Evolutionary conservation across 768 basidiomycete genomes (phyloP).

Genomic region (Clavulina sp.): DNA sequence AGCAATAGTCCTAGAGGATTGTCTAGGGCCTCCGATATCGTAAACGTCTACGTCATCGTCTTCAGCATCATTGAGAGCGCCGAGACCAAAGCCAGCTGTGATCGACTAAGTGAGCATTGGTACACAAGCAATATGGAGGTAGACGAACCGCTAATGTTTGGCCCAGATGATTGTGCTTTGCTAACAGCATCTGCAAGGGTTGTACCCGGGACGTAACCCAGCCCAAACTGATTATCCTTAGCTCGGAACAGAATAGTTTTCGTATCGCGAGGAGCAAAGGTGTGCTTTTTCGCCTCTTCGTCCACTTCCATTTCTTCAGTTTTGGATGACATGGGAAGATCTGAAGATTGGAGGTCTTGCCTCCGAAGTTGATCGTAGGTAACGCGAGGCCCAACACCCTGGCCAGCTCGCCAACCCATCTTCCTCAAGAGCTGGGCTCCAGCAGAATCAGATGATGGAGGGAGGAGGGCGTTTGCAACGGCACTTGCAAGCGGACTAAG

Average conservation of each 20-base stretch:
- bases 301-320: constrained; percentile 31
- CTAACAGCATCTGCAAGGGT: constrained; percentile 16
- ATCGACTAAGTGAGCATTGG: neutral
- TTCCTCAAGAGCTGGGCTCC: constrained; percentile 79
- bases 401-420: constrained; percentile 90
- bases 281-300: constrained; percentile 73
- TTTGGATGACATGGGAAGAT: constrained; percentile 18
- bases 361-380: constrained; percentile 54
- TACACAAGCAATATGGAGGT: neutral
- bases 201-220: constrained; percentile 60
- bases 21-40: constrained; percentile 26
- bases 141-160: constrained; percentile 11
- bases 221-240: constrained; percentile 64
- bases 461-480: constrained; percentile 45
- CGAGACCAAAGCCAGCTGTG: constrained; percentile 75
- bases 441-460: constrained; percentile 58
- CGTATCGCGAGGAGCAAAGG: constrained; percentile 70
- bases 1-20: constrained; percentile 32
- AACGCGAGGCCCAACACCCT: constrained; percentile 84
- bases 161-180: constrained; percentile 2
- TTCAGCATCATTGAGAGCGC: constrained; percentile 83
- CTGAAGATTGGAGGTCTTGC: constrained; percentile 39
- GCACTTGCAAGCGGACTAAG: constrained; percentile 43
- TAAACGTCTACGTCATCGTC: constrained; percentile 84
- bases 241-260: constrained; percentile 39